A percentile compares a stretch with the other conserved stretches of the same genome.
Evolutionary conservation across 129 eudicot genomes (phyloP).

Genomic region (Gnaphalium uliginosum): DNA sequence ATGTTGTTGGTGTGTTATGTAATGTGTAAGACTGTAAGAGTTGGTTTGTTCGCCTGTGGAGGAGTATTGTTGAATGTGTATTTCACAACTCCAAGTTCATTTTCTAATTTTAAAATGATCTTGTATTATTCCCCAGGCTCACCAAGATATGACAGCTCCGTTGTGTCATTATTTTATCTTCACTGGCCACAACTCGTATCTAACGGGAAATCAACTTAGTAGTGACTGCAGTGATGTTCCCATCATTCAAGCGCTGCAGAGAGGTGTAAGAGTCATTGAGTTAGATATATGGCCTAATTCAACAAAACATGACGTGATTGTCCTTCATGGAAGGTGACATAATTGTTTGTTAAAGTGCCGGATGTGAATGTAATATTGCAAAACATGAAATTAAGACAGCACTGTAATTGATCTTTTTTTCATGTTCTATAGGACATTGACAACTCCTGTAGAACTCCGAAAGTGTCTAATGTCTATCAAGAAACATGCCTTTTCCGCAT

Average conservation of each 20-base stretch:
- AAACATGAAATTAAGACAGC: not conserved
- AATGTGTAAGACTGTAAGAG: slow-evolving; percentile 2
- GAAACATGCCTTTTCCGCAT: slow-evolving; percentile 77
- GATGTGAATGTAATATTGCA: slow-evolving; percentile 1
- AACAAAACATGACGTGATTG: slow-evolving; percentile 57
- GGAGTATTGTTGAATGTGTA: not conserved
- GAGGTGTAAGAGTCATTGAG: slow-evolving; percentile 87
- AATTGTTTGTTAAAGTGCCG: not conserved
- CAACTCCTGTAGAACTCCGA: slow-evolving; percentile 80
- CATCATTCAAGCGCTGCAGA: slow-evolving; percentile 68
- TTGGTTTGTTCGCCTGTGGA: slow-evolving; percentile 8
- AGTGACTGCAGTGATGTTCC: slow-evolving; percentile 95
- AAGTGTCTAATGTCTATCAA: slow-evolving; percentile 72
- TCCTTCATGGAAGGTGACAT: slow-evolving; percentile 86
- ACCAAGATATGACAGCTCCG: slow-evolving; percentile 89
- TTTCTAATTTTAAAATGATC: slow-evolving; percentile 4
- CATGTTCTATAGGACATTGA: slow-evolving; percentile 63
- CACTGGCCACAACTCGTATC: slow-evolving; percentile 93
- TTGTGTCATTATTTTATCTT: slow-evolving; percentile 81
- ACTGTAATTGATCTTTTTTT: not conserved
- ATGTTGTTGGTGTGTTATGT: not conserved
- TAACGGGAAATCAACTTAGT: slow-evolving; percentile 89
- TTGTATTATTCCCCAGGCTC: slow-evolving; percentile 47
- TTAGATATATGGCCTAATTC: slow-evolving; percentile 98
- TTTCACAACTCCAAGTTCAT: not conserved